phyloP scores from a whole-genome alignment of 148 eudicot genomes.

The Fagopyrum esculentum region DNA sequence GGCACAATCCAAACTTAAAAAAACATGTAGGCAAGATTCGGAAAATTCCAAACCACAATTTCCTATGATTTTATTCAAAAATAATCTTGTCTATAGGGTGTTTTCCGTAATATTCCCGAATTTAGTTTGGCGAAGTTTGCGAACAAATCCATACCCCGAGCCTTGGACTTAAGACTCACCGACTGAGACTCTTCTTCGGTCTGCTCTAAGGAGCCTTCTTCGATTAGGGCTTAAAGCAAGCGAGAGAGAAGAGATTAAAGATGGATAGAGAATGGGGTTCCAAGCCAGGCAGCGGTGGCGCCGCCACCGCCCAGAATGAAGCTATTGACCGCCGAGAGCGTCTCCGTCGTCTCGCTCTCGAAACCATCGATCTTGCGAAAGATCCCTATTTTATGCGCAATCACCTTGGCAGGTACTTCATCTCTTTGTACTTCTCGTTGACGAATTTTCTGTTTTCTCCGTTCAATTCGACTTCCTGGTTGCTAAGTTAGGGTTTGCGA shows the following conservation, averaged over 20 bases:
- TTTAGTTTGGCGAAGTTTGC: not conserved
- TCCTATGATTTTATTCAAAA: no score
- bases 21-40: no score
- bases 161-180: not conserved
- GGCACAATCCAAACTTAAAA: no score
- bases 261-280: slow-evolving; percentile 99
- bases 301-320: slow-evolving; percentile 91
- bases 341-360: slow-evolving; percentile 80
- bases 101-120: not conserved
- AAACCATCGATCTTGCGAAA: slow-evolving; percentile 92
- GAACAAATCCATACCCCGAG: no score
- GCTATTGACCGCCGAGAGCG: slow-evolving; percentile 98
- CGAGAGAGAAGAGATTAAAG: slow-evolving; percentile 8
- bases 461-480: not conserved
- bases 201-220: not conserved
- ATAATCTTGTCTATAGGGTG: not conserved
- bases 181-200: not conserved
- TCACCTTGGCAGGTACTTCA: slow-evolving; percentile 48
- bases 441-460: not conserved
- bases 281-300: slow-evolving; percentile 99
- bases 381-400: slow-evolving; percentile 99
- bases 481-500: not conserved
- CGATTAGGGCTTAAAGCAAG: slow-evolving; percentile 8
- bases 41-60: no score
- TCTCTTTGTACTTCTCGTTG: not conserved